These are phyloP conservation scores for Lentinus polychrous DNA, from an alignment of 1,284 basidiomycete genomes.

Conservation along the genomic window DNA sequence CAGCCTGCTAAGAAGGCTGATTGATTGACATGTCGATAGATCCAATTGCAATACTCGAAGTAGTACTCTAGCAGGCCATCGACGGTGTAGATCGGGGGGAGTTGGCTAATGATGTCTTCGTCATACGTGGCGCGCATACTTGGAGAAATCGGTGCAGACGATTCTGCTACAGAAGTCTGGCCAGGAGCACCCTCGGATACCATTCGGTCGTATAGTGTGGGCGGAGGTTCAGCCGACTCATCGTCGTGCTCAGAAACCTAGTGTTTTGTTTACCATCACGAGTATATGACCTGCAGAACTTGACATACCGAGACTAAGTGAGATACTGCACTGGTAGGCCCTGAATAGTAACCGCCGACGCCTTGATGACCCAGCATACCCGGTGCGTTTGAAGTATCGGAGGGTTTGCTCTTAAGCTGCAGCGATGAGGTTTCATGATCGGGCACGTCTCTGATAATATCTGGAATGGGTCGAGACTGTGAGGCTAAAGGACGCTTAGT, in stretches of 20 bases:
- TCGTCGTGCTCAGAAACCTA: conserved; percentile 27
- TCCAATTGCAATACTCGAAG: conserved; percentile 81
- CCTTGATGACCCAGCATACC: conserved; percentile 60
- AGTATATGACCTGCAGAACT: conserved; percentile 6
- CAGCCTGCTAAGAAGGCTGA: conserved; percentile 53
- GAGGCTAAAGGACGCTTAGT: not conserved
- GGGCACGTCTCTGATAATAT: not conserved
- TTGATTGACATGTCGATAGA: conserved; percentile 70
- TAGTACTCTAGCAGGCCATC: conserved; percentile 69
- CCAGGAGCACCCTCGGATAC: not conserved
- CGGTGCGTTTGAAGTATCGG: conserved; percentile 43
- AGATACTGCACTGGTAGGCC: conserved; percentile 63
- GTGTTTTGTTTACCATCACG: conserved; percentile 5
- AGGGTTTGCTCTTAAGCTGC: conserved; percentile 7
- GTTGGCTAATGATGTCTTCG: conserved; percentile 58
- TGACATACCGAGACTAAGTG: conserved; percentile 53
- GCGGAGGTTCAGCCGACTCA: conserved; percentile 37
- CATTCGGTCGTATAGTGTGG: not conserved
- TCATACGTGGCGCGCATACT: conserved; percentile 31
- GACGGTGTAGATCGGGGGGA: conserved; percentile 59
- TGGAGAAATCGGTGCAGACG: not conserved
- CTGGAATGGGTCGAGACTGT: not conserved
- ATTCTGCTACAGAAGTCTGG: not conserved
- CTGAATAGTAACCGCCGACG: conserved; percentile 63
- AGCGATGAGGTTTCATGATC: not conserved